Evolutionary conservation across 2,329 filamentous ascomycete species (phyloP), one percentile per base, ranked within the genome.

Genomic region (Fusarium sp.): DNA sequence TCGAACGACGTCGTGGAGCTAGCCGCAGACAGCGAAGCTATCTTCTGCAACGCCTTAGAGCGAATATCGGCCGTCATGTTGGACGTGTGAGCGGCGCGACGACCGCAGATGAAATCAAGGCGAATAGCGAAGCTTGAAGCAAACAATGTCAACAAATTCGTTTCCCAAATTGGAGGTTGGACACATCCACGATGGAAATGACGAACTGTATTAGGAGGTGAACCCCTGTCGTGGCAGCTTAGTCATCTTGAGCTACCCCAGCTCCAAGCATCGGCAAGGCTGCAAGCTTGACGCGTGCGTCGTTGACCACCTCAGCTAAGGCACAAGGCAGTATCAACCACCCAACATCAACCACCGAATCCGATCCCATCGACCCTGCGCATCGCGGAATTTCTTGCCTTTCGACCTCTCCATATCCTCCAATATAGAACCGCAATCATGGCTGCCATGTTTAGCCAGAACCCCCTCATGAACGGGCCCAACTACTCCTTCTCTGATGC

Each of bases 381-480:
- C 66, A 77, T 70, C 69, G 35, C 47, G 31, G 42, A 56, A n/a
- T 38, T 59, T 16, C 18, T 16, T 56, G 3, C 24, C 14, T 18
- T 37, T 45, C 47, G 18, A 54, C 16, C 31, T 18, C 47, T 47
- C 34, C 16, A 57, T 18, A 29, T 27, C 20, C 10, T n/a, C 27
- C 34, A 31, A 27, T 31, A 35, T 65, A 35, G 54, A 63, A 61
- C 58, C 70, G 74, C 77, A 81, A 86, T 78, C 66, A 92, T 92
- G 89, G 86, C 87, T 78, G 87, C 90, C 82, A 91, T 92, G 88
- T 92, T 92, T 85, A 92, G 90, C 84, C 90, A 92, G 84, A 92
- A 92, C 83, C 90, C 90, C 76, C 80, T 91, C 80, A 87, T 92
- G 86, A 91, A 92, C 82, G 90, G 90, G 75, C 90, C 91, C 80